Conservation (phyloP, 208 protist genomes). For the Herpetomonas samuelpessoai region DNA sequence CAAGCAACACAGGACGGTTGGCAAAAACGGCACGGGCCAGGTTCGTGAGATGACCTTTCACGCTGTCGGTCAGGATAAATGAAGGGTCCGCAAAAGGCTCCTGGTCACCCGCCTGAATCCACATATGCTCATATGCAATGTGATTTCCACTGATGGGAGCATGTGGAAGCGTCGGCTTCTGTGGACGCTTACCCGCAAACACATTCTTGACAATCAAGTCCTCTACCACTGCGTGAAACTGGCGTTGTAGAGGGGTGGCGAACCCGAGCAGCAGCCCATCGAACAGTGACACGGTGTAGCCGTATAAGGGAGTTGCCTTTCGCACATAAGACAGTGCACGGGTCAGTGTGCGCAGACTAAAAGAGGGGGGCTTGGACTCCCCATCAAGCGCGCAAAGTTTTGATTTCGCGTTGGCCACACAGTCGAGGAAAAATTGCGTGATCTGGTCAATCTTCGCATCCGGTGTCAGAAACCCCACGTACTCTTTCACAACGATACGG, state of each 20-base stretch:
- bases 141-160: constrained; percentile 29
- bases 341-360: constrained; percentile 97
- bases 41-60: constrained; percentile 92
- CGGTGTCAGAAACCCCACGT: constrained; percentile 78
- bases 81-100: constrained; percentile 46
- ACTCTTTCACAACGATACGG: constrained; percentile 87
- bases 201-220: constrained; percentile 88
- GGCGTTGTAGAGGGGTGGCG: constrained; percentile 92
- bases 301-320: constrained; percentile 90
- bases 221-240: constrained; percentile 87
- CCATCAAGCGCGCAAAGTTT: constrained; percentile 92
- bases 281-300: constrained; percentile 94
- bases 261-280: constrained; percentile 97
- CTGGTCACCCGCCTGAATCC: constrained; percentile 78
- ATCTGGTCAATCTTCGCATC: constrained; percentile 90
- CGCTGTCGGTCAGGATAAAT: constrained; percentile 97
- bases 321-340: constrained; percentile 95
- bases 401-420: constrained; percentile 74
- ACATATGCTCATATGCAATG: constrained; percentile 96
- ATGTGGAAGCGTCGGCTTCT: constrained; percentile 45
- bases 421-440: constrained; percentile 95
- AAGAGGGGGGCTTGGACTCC: constrained; percentile 94
- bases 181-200: constrained; percentile 73
- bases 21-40: constrained; percentile 94
- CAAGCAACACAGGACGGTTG: constrained; percentile 97